Conservation (phyloP, 2,329 filamentous ascomycete species). For the Phaeosphaeria sp. region DNA sequence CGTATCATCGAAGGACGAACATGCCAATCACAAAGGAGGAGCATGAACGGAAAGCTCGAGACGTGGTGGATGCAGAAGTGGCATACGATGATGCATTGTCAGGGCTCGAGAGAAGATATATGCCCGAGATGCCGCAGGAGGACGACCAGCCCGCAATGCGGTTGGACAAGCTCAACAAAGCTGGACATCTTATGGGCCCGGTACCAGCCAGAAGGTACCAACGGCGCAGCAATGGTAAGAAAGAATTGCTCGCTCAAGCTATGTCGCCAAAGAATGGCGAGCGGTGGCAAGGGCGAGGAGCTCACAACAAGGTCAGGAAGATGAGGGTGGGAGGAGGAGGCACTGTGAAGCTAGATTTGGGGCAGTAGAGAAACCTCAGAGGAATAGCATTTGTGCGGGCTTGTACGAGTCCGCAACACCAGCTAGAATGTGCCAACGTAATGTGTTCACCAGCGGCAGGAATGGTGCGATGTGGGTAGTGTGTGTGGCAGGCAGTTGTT, state of each 20-base stretch:
- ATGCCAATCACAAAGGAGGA: background rate
- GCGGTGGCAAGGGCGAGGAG: background rate
- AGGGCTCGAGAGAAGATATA: background rate
- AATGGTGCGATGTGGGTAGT: background rate
- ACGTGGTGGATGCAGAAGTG: background rate
- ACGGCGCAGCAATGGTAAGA: background rate
- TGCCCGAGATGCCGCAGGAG: conserved; percentile 5
- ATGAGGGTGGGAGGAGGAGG: too few relatives aligned
- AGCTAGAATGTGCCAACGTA: background rate
- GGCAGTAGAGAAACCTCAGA: background rate
- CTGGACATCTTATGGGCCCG: background rate
- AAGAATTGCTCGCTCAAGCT: background rate
- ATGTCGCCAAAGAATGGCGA: background rate
- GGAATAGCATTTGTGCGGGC: background rate
- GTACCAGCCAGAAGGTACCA: background rate
- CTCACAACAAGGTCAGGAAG: background rate
- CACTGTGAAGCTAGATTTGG: too few relatives aligned
- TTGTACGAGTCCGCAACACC: background rate
- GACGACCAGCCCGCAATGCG: background rate
- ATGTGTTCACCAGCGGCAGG: background rate
- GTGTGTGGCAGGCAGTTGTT: background rate
- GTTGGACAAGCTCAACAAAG: background rate
- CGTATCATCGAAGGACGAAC: conserved; percentile 5
- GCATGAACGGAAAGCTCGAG: background rate
- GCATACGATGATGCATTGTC: background rate